These are phyloP conservation scores for Penicillium freii DNA, from an alignment of 2,329 filamentous ascomycete genomes.

Conservation along the genomic window DNA sequence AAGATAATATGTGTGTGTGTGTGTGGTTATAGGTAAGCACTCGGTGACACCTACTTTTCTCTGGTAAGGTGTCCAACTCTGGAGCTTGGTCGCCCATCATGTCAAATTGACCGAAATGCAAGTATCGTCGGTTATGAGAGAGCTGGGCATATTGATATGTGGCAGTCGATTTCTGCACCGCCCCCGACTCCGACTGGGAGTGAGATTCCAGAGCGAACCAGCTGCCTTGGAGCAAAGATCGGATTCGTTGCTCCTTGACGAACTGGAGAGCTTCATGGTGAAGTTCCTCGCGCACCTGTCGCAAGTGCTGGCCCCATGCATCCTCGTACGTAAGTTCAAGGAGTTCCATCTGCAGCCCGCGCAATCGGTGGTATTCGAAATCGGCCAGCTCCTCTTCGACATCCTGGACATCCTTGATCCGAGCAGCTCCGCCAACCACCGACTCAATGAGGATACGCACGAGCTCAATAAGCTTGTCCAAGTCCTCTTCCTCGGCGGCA, in stretches of 20 bases:
- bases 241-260: constrained; percentile 92
- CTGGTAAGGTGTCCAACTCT: constrained; percentile 67
- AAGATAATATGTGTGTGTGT: background rate
- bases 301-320: constrained; percentile 86
- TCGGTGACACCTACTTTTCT: constrained; percentile 59
- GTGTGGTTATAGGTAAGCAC: background rate
- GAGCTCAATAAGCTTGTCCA: constrained; percentile 88
- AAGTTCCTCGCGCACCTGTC: constrained; percentile 86
- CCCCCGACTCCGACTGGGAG: constrained; percentile 48
- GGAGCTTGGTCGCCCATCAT: constrained; percentile 64
- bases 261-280: constrained; percentile 91
- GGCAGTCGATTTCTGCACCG: constrained; percentile 45
- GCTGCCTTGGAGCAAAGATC: constrained; percentile 80
- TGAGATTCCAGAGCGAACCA: constrained; percentile 70
- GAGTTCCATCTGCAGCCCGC: constrained; percentile 89
- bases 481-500: constrained; percentile 78
- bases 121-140: constrained; percentile 83
- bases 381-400: constrained; percentile 85
- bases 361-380: constrained; percentile 73
- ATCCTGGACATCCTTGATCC: constrained; percentile 80
- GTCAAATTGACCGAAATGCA: constrained; percentile 87
- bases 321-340: constrained; percentile 90
- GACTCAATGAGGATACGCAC: constrained; percentile 87
- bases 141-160: constrained; percentile 82
- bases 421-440: constrained; percentile 75